These are phyloP conservation scores for Zasmidium angulare DNA, from an alignment of 2,329 filamentous ascomycete genomes.

Conservation along the genomic window DNA sequence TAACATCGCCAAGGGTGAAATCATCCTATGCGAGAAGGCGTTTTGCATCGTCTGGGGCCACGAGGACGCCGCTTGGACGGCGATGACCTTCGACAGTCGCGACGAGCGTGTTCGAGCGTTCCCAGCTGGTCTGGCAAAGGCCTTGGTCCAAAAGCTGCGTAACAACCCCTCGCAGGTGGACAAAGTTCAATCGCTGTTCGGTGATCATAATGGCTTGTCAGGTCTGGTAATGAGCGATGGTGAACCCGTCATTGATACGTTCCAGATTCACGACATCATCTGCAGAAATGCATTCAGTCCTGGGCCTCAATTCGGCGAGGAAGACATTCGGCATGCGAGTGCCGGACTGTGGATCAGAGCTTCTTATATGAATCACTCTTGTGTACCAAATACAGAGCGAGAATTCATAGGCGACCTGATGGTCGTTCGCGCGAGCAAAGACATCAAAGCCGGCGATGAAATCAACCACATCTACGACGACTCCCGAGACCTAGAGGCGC, in stretches of 20 bases:
- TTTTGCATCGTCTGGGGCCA: constrained; percentile 19
- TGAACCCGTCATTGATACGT: constrained; percentile 40
- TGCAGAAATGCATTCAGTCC: constrained; percentile 41
- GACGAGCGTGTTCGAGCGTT: constrained; percentile 21
- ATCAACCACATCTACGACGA: constrained; percentile 37
- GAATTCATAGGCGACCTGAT: constrained; percentile 57
- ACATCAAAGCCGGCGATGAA: constrained; percentile 49
- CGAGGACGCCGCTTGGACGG: constrained; percentile 39
- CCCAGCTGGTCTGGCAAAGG: constrained; percentile 25
- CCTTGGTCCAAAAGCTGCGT: constrained; percentile 41
- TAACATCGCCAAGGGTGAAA: constrained; percentile 39
- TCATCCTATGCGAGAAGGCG: constrained; percentile 42
- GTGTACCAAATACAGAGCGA: constrained; percentile 48
- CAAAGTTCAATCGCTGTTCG: constrained; percentile 18
- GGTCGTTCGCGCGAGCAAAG: constrained; percentile 48
- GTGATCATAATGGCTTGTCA: constrained; percentile 15
- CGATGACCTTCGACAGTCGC: constrained; percentile 44
- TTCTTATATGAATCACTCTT: constrained; percentile 56
- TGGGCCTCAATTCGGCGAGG: constrained; percentile 17
- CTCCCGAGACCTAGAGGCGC: constrained; percentile 9
- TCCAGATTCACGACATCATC: constrained; percentile 41
- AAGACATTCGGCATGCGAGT: constrained; percentile 10
- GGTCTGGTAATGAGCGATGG: constrained; percentile 34
- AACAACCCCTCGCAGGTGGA: constrained; percentile 41
- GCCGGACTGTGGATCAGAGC: constrained; percentile 52